Evolutionary conservation across 805 yeast species (phyloP), one percentile per base, ranked within the genome.

Genomic region (Candida qinlingensis): DNA sequence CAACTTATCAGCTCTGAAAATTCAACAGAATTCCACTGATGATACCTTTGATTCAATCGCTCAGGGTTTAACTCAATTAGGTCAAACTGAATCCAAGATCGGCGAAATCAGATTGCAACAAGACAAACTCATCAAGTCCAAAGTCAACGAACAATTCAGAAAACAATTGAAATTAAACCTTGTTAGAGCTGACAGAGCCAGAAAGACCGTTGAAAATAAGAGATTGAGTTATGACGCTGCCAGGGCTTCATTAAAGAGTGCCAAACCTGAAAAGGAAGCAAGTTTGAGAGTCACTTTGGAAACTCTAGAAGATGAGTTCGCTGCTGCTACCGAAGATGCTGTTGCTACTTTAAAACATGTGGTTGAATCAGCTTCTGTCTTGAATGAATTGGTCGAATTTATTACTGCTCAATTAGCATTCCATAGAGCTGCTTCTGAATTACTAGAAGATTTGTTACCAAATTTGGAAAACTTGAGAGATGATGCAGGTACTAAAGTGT

Each of bases 271-370:
- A 57, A 81, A 81, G 67, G 85, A 84, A 62, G 88, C 91, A 13
- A 81, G 81, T 44, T 76, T 85, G 51, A 75, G 91, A 59, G 85
- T 83, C 44, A 78, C 81, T 54, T 83, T 88, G 77, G 96, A 88
- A 67, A 79, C 83, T 52, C 81, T 88, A 45, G 96, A 88, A 70
- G 96, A 88, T 61, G 91, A 85, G 61, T 88, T 88, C 65, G 96
- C 94, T 42, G 87, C 86, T 57, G 85, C 91, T 27, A 89, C 89
- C 35, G 96, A 88, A 69, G 94, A 85, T 61, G 94, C 96, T 37
- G 88, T 87, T 47, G 72, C 81, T 37, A 80, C 85, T 51, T 84
- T 88, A 91, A 87, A 83, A 70, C 82, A 83, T 62, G 91, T 85
- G 30, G 77, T 88, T 55, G 82, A 83, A 49, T 74, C 81, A 48